Percentiles rank a stretch among this genome's conserved stretches.
These are phyloP conservation scores for Ogataea pini DNA, from an alignment of 805 yeast species.

Conservation along the genomic window DNA sequence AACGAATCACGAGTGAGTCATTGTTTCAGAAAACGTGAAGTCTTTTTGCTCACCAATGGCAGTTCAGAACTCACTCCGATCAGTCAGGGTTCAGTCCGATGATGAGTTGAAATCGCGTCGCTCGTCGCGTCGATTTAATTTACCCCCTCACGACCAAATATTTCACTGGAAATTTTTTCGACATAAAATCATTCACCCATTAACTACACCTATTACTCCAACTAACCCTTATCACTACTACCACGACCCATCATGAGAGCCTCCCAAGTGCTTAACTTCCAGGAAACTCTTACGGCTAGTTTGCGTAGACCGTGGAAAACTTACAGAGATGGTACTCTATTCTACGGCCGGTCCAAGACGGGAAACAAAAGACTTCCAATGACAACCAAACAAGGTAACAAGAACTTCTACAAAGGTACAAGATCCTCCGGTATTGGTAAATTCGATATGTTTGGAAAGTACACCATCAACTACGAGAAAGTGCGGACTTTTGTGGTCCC, in stretches of 20 bases:
- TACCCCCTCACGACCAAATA: neutral
- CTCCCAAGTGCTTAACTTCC: constrained; percentile 47
- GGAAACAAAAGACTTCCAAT: constrained; percentile 84
- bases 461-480: constrained; percentile 75
- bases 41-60: too few species aligned
- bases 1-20: too few species aligned
- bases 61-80: too few species aligned
- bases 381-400: constrained; percentile 93
- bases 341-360: constrained; percentile 74
- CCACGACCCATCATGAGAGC: constrained; percentile 46
- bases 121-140: constrained; percentile 1
- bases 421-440: constrained; percentile 91
- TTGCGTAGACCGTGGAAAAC: constrained; percentile 90
- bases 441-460: constrained; percentile 71
- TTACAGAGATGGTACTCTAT: constrained; percentile 76
- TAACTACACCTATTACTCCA: too few species aligned
- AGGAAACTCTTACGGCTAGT: constrained; percentile 42
- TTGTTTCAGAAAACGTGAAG: too few species aligned
- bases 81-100: too few species aligned
- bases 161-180: constrained; percentile 4
- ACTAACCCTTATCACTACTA: neutral
- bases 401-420: constrained; percentile 93
- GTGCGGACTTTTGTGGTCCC: constrained; percentile 94
- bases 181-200: neutral
- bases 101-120: too few species aligned